Base-by-base conservation (phyloP, 129 eudicot species). In the Ambrosia trifida region DNA sequence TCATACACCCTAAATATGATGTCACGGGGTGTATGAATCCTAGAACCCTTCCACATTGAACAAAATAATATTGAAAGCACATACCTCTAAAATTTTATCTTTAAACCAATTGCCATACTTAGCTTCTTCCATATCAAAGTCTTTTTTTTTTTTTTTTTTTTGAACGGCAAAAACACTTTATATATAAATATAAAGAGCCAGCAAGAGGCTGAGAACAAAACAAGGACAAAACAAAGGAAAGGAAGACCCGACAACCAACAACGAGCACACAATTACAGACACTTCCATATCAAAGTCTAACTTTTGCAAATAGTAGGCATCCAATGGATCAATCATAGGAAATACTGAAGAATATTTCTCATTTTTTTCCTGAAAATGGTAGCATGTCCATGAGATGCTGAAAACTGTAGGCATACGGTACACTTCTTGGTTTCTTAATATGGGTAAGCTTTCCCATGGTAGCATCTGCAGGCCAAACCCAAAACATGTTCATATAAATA, bases 361-460 rank as follows among this genome's bases (percentile, higher is more conserved):
- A 57, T 24, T 44, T 24, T 76, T 76, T 58, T 86, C 84, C 14
- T 82, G 84, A 56, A 35, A 32, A n/a, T 74, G 64, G 36, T 76
- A 78, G 69, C 81, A 77, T 74, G 91, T 83, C 53, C 85, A 84
- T 41, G 69, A 81, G 66, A 95, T 88, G 77, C 94, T 84, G 10
- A 82, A 66, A 52, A 95, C 82, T 18, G 97, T 86, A 14, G 99
- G 97, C 97, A 95, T 95, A n/a, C 99, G 94, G 45, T 95, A 95
- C 53, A 95, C 96, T 74, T 95, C 96, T 66, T 84, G 86, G 68
- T 84, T 82, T 70, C 94, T 88, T 81, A 95, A 49, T 58, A 88
- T 30, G 16, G 99, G 99, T 13, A 95, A 62, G 78, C 71, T 90
- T 86, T 95, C 99, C 97, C 97, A 90, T 20, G 99, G 97, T 58